These are phyloP conservation scores for Dictyostelium discoideum DNA, from an alignment of 78 protist species.

Conservation along the genomic window DNA sequence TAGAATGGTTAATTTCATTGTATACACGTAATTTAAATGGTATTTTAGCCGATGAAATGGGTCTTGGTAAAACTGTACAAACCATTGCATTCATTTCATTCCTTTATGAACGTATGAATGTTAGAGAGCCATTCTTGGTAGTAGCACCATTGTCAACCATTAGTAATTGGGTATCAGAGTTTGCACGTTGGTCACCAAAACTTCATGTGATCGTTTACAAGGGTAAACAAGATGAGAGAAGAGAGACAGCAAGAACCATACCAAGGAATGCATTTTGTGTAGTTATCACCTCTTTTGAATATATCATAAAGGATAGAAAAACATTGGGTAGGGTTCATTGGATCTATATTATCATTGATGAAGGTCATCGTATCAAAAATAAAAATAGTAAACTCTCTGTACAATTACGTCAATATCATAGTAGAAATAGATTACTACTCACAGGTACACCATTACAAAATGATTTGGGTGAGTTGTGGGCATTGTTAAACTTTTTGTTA, in stretches of 20 bases:
- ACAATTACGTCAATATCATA: conserved; percentile 54
- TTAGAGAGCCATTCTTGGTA: conserved; percentile 94
- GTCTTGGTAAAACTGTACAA: conserved; percentile 99
- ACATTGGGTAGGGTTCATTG: conserved; percentile 48
- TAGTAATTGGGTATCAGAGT: conserved; percentile 96
- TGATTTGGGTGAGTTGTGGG: conserved; percentile 95
- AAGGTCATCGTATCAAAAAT: conserved; percentile 93
- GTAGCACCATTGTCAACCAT: conserved; percentile 98
- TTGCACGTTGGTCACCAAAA: conserved; percentile 78
- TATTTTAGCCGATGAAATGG: conserved; percentile 99
- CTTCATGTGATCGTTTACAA: conserved; percentile 51
- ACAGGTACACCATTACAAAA: conserved; percentile 99
- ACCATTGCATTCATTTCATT: conserved; percentile 86
- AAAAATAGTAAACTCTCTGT: conserved; percentile 64
- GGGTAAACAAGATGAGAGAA: conserved; percentile 81
- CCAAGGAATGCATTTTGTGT: conserved; percentile 76
- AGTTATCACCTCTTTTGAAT: conserved; percentile 87
- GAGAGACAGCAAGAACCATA: conserved; percentile 28
- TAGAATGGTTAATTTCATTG: conserved; percentile 96
- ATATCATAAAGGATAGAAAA: conserved; percentile 58
- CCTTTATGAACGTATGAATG: conserved; percentile 80
- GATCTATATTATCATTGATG: conserved; percentile 93
- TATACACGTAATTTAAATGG: conserved; percentile 95
- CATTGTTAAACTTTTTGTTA: conserved; percentile 93
- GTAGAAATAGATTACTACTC: conserved; percentile 90